These are phyloP conservation scores for Metarhizium humberi DNA, from an alignment of 2,329 filamentous ascomycete species.

Conservation along the genomic window DNA sequence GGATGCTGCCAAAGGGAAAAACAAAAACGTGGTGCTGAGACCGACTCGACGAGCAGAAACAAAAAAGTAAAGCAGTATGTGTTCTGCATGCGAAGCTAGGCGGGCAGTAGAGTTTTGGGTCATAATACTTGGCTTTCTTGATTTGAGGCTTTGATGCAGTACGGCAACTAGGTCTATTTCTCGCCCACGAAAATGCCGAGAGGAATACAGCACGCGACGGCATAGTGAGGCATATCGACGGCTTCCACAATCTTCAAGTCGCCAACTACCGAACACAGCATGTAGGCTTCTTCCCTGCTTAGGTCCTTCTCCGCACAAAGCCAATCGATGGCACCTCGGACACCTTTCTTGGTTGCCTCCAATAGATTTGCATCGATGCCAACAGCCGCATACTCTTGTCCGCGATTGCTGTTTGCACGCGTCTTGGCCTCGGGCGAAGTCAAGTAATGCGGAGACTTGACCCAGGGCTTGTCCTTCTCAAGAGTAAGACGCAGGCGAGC, in stretches of 20 bases:
- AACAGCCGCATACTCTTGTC: conserved; percentile 34
- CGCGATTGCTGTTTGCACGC: conserved; percentile 10
- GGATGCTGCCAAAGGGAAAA: too few relatives aligned
- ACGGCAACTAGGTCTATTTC: neutral
- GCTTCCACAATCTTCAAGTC: conserved; percentile 42
- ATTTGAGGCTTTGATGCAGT: too few relatives aligned
- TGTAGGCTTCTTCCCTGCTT: conserved; percentile 38
- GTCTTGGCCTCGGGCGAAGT: conserved; percentile 18
- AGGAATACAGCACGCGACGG: conserved; percentile 38
- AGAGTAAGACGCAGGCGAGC: conserved; percentile 39
- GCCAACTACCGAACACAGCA: conserved; percentile 39
- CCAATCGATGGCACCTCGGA: conserved; percentile 39
- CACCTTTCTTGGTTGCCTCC: conserved; percentile 38
- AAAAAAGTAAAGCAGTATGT: too few relatives aligned
- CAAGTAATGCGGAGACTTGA: conserved; percentile 37
- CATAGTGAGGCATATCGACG: conserved; percentile 45
- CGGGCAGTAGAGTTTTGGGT: too few relatives aligned
- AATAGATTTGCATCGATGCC: conserved; percentile 37
- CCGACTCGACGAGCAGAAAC: too few relatives aligned
- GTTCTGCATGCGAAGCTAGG: too few relatives aligned
- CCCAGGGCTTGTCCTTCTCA: conserved; percentile 34
- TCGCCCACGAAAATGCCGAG: conserved; percentile 33
- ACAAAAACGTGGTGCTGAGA: neutral
- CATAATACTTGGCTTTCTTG: too few relatives aligned
- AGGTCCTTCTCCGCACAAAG: conserved; percentile 35